Evolutionary conservation across 495 filamentous ascomycete species (phyloP), one percentile per base, ranked within the genome.

Genomic region (Viridothelium virens): DNA sequence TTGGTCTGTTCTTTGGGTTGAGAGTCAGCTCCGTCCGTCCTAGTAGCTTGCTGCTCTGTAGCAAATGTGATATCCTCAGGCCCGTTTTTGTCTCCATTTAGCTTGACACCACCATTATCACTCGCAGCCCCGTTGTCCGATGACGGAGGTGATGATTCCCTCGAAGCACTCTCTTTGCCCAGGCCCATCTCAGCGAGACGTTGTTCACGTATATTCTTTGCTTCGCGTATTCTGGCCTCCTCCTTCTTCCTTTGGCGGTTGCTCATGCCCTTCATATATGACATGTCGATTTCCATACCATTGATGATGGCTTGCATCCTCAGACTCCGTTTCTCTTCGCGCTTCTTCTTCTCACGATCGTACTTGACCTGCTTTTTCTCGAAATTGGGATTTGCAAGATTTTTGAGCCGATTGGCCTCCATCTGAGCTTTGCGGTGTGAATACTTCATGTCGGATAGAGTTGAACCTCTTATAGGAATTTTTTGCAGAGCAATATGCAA

Each of bases 331-430:
- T 59, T 59, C 53, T 59, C 53, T 36, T 59, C 53, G 7, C 53
- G 53, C 18, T 59, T 59, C 14, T 59, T 59, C 53, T 59, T 59
- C 18, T 59, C 53, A 9, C 53, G 53, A 36, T 59, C 53, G 14
- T 59, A 59, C 31, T 59, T 59, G 18, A 59, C 53, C 14, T 59
- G 25, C 36, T 18, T 59, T 59, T 59, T 59, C 31, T 59, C 25
- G 53, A 59, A 59, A 36, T 59, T 59, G 25, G 53, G 53, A 59
- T 59, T 59, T 9, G 53, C 53, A 18, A 59, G 53, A 59, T 59
- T 59, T 36, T 59, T 59, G 6, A 59, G 53, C 53, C 53, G 53
- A 36, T 59, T 59, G 5, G 53, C 53, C 53, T 59, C 53, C 18
- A 59, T 59, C 53, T 59, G 53, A 0, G 53, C 53, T 14, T 59